These are phyloP conservation scores for Thielaviopsis punctulata DNA, from an alignment of 2,329 filamentous ascomycete genomes.

Conservation along the genomic window DNA sequence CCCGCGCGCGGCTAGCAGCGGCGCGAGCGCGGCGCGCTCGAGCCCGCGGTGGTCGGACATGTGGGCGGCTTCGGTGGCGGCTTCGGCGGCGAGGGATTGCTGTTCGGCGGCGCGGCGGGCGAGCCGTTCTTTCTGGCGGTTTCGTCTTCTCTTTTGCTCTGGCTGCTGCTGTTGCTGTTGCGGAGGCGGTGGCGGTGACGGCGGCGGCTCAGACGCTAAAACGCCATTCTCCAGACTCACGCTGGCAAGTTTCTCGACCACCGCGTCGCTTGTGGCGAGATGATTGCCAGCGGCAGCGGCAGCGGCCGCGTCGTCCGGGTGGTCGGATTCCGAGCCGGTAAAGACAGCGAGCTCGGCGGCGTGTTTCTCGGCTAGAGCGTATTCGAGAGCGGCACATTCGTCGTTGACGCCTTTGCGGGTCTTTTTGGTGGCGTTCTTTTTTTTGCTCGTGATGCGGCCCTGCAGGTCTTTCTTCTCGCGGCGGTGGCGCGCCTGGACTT, in stretches of 20 bases:
- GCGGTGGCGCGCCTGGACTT: constrained; percentile 61
- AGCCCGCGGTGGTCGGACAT: constrained; percentile 56
- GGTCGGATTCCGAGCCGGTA: constrained; percentile 3
- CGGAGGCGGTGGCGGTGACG: constrained; percentile 1
- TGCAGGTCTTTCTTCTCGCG: constrained; percentile 82
- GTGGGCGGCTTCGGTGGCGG: constrained; percentile 55
- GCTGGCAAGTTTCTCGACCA: constrained; percentile 14
- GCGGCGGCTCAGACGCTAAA: no score
- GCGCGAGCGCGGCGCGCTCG: constrained; percentile 55
- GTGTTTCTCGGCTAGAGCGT: constrained; percentile 48
- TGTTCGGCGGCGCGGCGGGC: constrained; percentile 78
- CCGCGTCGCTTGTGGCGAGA: constrained; percentile 11
- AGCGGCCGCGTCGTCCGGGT: constrained; percentile 14
- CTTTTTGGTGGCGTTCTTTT: constrained; percentile 89
- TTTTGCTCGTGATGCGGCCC: constrained; percentile 76
- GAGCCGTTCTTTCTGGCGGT: constrained; percentile 78
- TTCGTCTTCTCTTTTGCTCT: constrained; percentile 50
- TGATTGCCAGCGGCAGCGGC: constrained; percentile 15
- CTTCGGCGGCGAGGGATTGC: constrained; percentile 38
- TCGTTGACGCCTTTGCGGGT: constrained; percentile 57
- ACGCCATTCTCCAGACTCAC: constrained; percentile 12
- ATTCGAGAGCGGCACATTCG: constrained; percentile 57
- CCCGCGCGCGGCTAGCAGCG: constrained; percentile 42
- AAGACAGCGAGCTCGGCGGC: constrained; percentile 37
- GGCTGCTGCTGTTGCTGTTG: constrained; percentile 12